A percentile compares a stretch with the other conserved stretches of the same genome.
Conservation (phyloP, 2,329 filamentous ascomycete genomes). For the Alternaria brassicae region DNA sequence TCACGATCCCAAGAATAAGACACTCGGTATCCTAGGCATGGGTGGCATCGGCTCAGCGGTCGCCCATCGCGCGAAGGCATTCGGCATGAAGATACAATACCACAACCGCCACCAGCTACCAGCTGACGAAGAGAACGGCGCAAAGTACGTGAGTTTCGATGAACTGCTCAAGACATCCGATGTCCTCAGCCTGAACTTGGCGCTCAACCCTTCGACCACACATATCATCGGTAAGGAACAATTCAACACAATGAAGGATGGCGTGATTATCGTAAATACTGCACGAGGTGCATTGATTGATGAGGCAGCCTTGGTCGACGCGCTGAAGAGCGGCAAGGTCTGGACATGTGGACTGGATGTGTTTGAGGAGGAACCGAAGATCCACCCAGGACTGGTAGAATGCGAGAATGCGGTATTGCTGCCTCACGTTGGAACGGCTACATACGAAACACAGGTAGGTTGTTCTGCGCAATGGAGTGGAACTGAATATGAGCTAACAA, state of each 20-base stretch:
- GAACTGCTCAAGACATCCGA: conserved; percentile 62
- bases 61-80: conserved; percentile 58
- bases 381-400: conserved; percentile 59
- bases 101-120: conserved; percentile 59
- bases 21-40: conserved; percentile 66
- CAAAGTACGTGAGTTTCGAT: conserved; percentile 64
- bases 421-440: conserved; percentile 67
- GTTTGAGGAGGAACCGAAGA: conserved; percentile 64
- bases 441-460: conserved; percentile 64
- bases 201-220: conserved; percentile 58
- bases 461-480: neutral
- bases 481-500: conserved; percentile 12
- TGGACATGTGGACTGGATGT: conserved; percentile 64
- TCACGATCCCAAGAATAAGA: conserved; percentile 61
- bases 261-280: conserved; percentile 65
- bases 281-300: conserved; percentile 65
- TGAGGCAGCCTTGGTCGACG: conserved; percentile 62
- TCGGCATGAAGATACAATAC: conserved; percentile 66
- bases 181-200: conserved; percentile 62
- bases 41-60: conserved; percentile 64
- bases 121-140: conserved; percentile 53
- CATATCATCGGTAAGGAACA: conserved; percentile 62
- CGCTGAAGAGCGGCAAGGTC: conserved; percentile 62
- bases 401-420: conserved; percentile 62
- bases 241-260: conserved; percentile 63